Conservation (phyloP, 2,329 filamentous ascomycete genomes). For the Parastagonospora avenae region DNA sequence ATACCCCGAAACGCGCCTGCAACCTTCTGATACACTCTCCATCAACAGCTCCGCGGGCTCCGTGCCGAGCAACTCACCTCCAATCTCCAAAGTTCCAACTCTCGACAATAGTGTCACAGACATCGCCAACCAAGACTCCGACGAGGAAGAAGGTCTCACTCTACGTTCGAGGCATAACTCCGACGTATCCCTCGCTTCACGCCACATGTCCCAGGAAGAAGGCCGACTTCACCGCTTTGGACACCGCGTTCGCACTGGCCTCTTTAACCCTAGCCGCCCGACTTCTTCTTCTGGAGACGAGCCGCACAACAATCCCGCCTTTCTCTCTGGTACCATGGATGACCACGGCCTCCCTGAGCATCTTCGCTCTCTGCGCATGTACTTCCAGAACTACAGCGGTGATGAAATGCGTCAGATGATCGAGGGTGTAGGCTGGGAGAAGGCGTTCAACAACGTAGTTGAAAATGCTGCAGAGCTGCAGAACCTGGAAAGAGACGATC, state of each 20-base stretch:
- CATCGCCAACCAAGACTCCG: constrained; percentile 38
- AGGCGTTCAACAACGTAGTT: constrained; percentile 66
- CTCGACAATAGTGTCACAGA: constrained; percentile 36
- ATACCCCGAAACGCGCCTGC: constrained; percentile 81
- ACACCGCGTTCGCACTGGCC: constrained; percentile 68
- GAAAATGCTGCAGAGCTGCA: constrained; percentile 71
- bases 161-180: constrained; percentile 65
- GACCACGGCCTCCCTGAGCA: constrained; percentile 45
- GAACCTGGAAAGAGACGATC: constrained; percentile 56
- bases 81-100: constrained; percentile 35
- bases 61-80: constrained; percentile 35
- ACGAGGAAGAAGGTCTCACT: constrained; percentile 51
- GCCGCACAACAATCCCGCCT: constrained; percentile 8
- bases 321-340: constrained; percentile 42
- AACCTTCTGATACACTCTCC: constrained; percentile 36
- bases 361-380: constrained; percentile 62
- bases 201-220: constrained; percentile 70
- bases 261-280: constrained; percentile 52
- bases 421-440: constrained; percentile 63
- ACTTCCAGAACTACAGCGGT: constrained; percentile 68
- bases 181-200: constrained; percentile 70
- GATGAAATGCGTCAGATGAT: constrained; percentile 61
- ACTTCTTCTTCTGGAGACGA: constrained; percentile 24
- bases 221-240: constrained; percentile 72
- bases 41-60: constrained; percentile 41